Evolutionary conservation across 352 stramenopile species (phyloP).

Genomic region (Saprolegnia parasitica): DNA sequence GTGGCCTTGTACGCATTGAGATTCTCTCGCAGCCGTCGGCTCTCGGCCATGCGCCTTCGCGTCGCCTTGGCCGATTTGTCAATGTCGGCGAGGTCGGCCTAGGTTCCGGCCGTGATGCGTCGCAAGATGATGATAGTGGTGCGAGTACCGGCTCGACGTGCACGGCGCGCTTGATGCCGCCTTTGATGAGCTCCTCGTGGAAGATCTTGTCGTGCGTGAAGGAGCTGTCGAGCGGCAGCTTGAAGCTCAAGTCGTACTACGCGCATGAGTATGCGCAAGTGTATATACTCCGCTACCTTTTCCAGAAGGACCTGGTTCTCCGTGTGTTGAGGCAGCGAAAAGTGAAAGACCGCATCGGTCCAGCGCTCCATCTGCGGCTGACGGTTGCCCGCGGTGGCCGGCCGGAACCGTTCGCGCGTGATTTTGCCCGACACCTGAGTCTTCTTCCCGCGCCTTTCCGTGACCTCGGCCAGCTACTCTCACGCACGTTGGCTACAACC

Average conservation of each 20-base stretch:
- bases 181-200: conserved; percentile 26
- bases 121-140: not conserved
- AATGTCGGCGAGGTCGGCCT: conserved; percentile 21
- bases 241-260: conserved; percentile 28
- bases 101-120: not conserved
- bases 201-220: conserved; percentile 26
- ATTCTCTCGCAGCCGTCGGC: not conserved
- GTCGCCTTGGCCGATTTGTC: conserved; percentile 24
- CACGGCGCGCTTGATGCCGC: conserved; percentile 5
- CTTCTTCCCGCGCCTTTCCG: conserved; percentile 11
- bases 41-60: conserved; percentile 9
- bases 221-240: conserved; percentile 15
- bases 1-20: conserved; percentile 6
- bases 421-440: conserved; percentile 25
- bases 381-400: conserved; percentile 14
- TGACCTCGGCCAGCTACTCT: conserved; percentile 15
- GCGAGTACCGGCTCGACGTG: not conserved
- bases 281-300: not conserved
- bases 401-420: conserved; percentile 15
- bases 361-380: conserved; percentile 16
- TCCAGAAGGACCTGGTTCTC: conserved; percentile 21
- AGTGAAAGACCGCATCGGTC: conserved; percentile 28
- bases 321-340: not conserved
- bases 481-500: not conserved
- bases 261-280: not conserved